A percentile compares a stretch with the other conserved stretches of the same genome.
phyloP scores from a whole-genome alignment of 192 early-diverging fungal species.

The Entomortierella chlamydospora region DNA sequence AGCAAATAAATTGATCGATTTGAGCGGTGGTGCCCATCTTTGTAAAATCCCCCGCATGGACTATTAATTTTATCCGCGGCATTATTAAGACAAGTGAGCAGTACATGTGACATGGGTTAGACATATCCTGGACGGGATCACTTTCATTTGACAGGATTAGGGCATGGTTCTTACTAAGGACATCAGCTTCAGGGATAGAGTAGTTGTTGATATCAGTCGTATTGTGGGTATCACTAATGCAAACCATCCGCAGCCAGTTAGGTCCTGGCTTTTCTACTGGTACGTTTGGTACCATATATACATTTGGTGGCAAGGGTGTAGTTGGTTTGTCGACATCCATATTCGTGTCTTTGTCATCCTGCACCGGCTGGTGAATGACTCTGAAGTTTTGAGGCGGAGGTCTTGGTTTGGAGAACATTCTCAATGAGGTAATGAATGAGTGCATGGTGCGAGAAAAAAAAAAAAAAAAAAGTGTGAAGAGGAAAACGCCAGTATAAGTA shows the following conservation, averaged over 20 bases:
- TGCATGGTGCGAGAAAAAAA: no score
- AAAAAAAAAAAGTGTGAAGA: no score
- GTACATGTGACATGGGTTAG: no score
- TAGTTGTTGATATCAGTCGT: constrained; percentile 22
- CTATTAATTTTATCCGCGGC: constrained; percentile 2
- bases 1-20: constrained; percentile 21
- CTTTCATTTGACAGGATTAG: no score
- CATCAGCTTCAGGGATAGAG: constrained; percentile 35
- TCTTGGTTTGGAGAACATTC: constrained; percentile 15
- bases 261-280: constrained; percentile 28
- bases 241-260: constrained; percentile 42
- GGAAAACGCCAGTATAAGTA: no score
- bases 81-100: no score
- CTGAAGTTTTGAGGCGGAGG: constrained; percentile 19
- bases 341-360: background rate
- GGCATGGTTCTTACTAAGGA: no score
- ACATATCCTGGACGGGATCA: no score
- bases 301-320: constrained; percentile 13
- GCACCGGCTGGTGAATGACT: background rate
- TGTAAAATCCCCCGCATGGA: constrained; percentile 48
- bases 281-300: constrained; percentile 1
- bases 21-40: constrained; percentile 34
- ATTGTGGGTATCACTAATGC: constrained; percentile 50
- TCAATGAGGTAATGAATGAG: no score
- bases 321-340: background rate